These are phyloP conservation scores for Pseudoturritis turrita DNA, from an alignment of 345 rosid species.

Conservation along the genomic window DNA sequence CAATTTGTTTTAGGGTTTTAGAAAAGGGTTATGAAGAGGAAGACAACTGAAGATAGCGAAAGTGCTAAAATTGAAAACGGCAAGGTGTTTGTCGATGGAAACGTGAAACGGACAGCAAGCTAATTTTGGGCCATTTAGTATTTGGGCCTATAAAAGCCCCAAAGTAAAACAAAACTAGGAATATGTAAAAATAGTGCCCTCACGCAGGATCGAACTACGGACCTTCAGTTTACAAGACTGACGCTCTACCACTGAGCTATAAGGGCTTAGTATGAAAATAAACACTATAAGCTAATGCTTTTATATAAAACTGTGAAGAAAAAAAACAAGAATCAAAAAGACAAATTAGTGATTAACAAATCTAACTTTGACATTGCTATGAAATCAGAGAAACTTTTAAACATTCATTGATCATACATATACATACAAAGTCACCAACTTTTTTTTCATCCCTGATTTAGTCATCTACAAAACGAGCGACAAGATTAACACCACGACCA, in stretches of 20 bases:
- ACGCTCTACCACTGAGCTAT: conserved; percentile 92
- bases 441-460: too few relatives aligned
- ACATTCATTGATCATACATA: too few relatives aligned
- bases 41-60: neutral
- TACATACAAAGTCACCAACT: too few relatives aligned
- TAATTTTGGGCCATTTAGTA: neutral
- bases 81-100: conserved; percentile 3
- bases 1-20: conserved; percentile 27
- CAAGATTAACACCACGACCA: too few relatives aligned
- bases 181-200: conserved; percentile 36
- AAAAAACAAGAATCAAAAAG: too few relatives aligned
- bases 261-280: conserved; percentile 33
- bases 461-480: too few relatives aligned
- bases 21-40: neutral
- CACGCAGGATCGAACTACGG: conserved; percentile 73
- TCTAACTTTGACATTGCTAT: too few relatives aligned
- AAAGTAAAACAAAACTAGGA: neutral
- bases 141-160: neutral
- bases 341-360: too few relatives aligned
- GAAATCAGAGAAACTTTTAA: too few relatives aligned
- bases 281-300: too few relatives aligned
- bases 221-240: conserved; percentile 89
- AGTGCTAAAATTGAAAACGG: neutral
- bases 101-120: neutral
- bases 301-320: too few relatives aligned